phyloP scores from a whole-genome alignment of 2,329 filamentous ascomycete genomes.

The Sclerotinia subarctica region DNA sequence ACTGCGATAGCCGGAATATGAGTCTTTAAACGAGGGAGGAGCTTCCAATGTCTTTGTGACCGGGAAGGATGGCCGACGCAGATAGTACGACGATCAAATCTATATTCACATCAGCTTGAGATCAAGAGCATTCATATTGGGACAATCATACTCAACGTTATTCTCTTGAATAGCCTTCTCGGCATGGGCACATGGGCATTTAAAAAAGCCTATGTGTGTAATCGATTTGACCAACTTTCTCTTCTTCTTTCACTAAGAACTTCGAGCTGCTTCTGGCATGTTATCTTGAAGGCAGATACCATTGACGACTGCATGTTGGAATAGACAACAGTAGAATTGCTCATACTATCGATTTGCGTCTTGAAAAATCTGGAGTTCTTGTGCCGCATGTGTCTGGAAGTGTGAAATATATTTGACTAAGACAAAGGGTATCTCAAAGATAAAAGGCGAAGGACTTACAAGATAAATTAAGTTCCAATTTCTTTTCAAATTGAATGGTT shows the following conservation, averaged over 20 bases:
- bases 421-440: background rate
- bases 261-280: background rate
- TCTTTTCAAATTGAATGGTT: background rate
- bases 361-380: background rate
- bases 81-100: conserved; percentile 91
- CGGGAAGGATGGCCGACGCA: conserved; percentile 43
- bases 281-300: background rate
- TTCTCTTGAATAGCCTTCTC: conserved; percentile 75
- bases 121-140: background rate
- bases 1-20: background rate
- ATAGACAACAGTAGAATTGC: no score
- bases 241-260: background rate
- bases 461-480: background rate
- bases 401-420: background rate
- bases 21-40: background rate
- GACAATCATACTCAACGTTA: conserved; percentile 72
- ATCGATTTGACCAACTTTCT: no score
- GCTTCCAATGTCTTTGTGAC: background rate
- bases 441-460: background rate
- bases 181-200: conserved; percentile 53
- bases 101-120: conserved; percentile 41
- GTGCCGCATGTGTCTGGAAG: background rate
- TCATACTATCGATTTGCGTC: background rate
- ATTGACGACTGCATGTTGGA: no score
- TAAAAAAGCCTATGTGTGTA: no score